Conservation (phyloP, 768 basidiomycete genomes). For the Naematelia aurantialba region DNA sequence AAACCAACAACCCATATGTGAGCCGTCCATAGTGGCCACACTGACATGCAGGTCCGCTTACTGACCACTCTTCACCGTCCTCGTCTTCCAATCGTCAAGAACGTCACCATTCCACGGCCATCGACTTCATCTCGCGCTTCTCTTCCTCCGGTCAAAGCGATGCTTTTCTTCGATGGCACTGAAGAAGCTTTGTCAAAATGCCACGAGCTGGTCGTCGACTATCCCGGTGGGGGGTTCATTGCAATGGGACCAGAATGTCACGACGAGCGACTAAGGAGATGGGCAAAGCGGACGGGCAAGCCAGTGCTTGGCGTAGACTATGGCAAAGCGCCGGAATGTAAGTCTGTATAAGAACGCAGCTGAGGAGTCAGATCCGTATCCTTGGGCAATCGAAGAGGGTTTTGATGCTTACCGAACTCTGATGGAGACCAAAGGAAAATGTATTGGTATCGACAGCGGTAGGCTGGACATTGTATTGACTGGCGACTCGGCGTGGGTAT, state of each 20-base stretch:
- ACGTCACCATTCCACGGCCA: conserved; percentile 79
- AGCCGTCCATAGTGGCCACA: conserved; percentile 29
- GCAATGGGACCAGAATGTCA: conserved; percentile 96
- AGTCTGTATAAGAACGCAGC: conserved; percentile 33
- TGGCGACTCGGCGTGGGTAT: conserved; percentile 99
- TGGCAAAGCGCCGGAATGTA: conserved; percentile 94
- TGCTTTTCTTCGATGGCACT: conserved; percentile 74
- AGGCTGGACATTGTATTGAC: conserved; percentile 72
- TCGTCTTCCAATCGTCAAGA: conserved; percentile 62
- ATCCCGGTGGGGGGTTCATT: conserved; percentile 94
- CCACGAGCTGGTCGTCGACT: conserved; percentile 82
- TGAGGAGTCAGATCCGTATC: conserved; percentile 74
- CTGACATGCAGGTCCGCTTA: conserved; percentile 60
- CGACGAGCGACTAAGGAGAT: conserved; percentile 82
- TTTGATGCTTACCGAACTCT: conserved; percentile 84
- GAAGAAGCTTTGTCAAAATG: conserved; percentile 62
- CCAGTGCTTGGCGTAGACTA: conserved; percentile 86
- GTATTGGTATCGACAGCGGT: conserved; percentile 78
- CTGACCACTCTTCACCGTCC: conserved; percentile 60
- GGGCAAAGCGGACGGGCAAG: conserved; percentile 74
- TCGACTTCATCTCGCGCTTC: conserved; percentile 61
- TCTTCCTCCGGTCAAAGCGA: conserved; percentile 74
- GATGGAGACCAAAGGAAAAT: conserved; percentile 69
- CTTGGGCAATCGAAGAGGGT: conserved; percentile 90
- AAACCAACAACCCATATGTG: conserved; percentile 89